Conservation (phyloP, 768 basidiomycete species). For the Solioccasus polychromus region DNA sequence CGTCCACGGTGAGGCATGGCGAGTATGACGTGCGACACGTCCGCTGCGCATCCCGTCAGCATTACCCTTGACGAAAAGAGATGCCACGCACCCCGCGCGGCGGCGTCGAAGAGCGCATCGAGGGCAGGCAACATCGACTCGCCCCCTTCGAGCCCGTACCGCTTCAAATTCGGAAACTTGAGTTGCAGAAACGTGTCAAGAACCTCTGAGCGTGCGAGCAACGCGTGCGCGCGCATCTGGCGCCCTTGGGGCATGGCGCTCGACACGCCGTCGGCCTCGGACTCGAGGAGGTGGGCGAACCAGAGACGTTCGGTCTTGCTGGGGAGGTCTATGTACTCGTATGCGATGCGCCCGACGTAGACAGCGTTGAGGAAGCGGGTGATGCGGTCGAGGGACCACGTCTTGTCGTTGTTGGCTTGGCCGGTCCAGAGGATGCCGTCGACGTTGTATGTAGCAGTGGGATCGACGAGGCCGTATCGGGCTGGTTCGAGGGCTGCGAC, state of each 20-base stretch:
- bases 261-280: conserved; percentile 30
- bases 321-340: conserved; percentile 91
- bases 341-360: conserved; percentile 84
- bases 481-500: conserved; percentile 72
- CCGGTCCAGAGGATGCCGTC: conserved; percentile 80
- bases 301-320: conserved; percentile 83
- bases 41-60: conserved; percentile 45
- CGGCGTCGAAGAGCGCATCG: conserved; percentile 68
- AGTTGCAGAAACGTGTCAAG: conserved; percentile 82
- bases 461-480: conserved; percentile 70
- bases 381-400: conserved; percentile 74
- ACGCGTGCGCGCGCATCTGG: conserved; percentile 59
- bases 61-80: neutral
- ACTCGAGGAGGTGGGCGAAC: conserved; percentile 87
- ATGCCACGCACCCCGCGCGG: conserved; percentile 49
- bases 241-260: conserved; percentile 29
- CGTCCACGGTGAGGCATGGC: conserved; percentile 90
- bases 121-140: conserved; percentile 93
- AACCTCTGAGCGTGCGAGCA: conserved; percentile 74
- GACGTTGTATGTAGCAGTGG: conserved; percentile 57
- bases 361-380: conserved; percentile 62
- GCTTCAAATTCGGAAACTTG: conserved; percentile 87
- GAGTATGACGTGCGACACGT: conserved; percentile 68
- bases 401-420: conserved; percentile 30
- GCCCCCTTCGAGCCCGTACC: conserved; percentile 88